Evolutionary conservation across 2,329 filamentous ascomycete species (phyloP), one percentile per base, ranked within the genome.

Genomic region (Ilyonectria sp.): DNA sequence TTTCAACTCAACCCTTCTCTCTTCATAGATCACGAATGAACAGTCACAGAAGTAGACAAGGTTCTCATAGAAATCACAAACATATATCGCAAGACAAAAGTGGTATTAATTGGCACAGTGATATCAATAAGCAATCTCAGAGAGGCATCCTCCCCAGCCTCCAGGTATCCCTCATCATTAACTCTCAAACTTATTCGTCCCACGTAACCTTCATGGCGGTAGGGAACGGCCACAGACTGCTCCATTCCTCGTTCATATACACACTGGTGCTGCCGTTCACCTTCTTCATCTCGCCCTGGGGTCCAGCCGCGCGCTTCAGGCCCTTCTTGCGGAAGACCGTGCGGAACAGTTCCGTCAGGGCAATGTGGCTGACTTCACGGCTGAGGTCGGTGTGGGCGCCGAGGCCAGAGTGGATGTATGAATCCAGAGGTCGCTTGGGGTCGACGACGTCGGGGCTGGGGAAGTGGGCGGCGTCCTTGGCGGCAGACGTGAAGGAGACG

Each of bases 231-330:
- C 78, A 82, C 21, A 83, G 71, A 8, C 75, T 77, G 17, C 89
- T 87, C 82, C 90, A 90, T 74, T 93, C 90, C 79, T 92, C 88
- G 43, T 87, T 86, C 84, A 93, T 82, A 77, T 93, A 94, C 7
- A 87, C 81, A 11, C 83, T 87, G 10, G 83, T 87, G 77, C 86
- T 86, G 0, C 88, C 89, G 0, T 85, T 88, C 2, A 93, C 84
- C 82, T 89, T 91, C 84, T 93, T 93, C 70, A 94, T 78, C 75
- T 89, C 81, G 0, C 92, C 92, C 79, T 92, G 89, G 1, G 86
- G 81, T 0, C 92, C 92, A 0, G 87, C 82, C 0, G 88, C 90
- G 33, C 90, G 84, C 6, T 89, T 82, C 11, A 94, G 77, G 60
- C 89, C 90, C 71, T 87, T 84, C 71, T 89, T 82, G 65, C 85